Evolutionary conservation across 2,329 filamentous ascomycete genomes (phyloP).

Genomic region (Trichoderma sp.): DNA sequence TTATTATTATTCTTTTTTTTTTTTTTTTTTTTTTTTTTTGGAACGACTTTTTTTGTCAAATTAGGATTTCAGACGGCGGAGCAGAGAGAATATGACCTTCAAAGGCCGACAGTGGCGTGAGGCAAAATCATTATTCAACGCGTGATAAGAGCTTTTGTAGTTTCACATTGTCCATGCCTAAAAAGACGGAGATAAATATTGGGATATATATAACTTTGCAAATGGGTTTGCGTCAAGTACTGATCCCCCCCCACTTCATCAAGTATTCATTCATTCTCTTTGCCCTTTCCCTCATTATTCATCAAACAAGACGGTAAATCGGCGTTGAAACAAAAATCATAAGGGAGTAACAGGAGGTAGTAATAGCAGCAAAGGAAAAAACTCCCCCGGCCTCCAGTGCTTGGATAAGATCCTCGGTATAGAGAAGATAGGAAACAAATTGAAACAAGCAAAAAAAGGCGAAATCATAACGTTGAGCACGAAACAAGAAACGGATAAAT

Average conservation of each 20-base stretch:
- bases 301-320: neutral
- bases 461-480: neutral
- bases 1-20: neutral
- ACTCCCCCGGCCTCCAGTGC: neutral
- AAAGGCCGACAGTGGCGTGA: neutral
- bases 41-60: constrained; percentile 4
- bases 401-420: neutral
- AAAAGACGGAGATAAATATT: neutral
- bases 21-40: neutral
- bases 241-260: neutral
- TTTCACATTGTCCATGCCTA: neutral
- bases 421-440: neutral
- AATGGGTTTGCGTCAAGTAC: neutral
- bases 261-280: neutral
- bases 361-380: neutral
- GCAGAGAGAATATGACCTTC: neutral
- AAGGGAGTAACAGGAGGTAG: neutral
- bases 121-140: neutral
- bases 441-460: neutral
- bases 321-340: neutral
- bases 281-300: neutral
- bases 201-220: constrained; percentile 12
- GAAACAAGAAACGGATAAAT: neutral
- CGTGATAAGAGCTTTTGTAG: neutral
- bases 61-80: neutral